Conservation (phyloP, 2,329 filamentous ascomycete species). For the Tolypocladium tundrense region DNA sequence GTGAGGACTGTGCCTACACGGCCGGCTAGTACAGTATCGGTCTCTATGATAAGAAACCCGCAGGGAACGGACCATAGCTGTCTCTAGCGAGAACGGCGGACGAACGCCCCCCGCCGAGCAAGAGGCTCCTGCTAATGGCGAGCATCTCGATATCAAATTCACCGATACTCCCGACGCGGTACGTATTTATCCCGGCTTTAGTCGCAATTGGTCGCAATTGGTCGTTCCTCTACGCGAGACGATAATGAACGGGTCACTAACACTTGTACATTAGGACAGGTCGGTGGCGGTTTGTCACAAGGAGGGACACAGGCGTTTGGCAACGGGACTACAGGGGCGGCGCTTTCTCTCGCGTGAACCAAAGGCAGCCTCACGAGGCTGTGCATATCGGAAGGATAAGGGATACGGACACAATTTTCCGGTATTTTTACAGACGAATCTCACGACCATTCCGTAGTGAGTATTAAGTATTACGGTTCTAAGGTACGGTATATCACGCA, state of each 20-base stretch:
- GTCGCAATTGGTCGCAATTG: not conserved
- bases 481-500: not conserved
- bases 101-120: slow-evolving; percentile 38
- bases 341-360: not conserved
- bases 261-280: slow-evolving; percentile 86
- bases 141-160: slow-evolving; percentile 98
- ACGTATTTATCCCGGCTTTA: slow-evolving; percentile 26
- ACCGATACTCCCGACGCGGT: slow-evolving; percentile 93
- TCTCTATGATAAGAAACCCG: not conserved
- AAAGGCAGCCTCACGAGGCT: not conserved
- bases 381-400: not conserved
- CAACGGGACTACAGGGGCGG: not conserved
- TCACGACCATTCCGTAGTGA: not conserved
- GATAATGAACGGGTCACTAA: not conserved
- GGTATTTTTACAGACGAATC: not conserved
- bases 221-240: too few species aligned
- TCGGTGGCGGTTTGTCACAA: slow-evolving; percentile 52
- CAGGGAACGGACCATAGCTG: not conserved
- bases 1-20: too few species aligned
- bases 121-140: slow-evolving; percentile 39
- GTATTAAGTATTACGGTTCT: not conserved
- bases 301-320: not conserved
- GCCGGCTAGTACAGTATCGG: not conserved
- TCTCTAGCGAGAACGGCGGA: slow-evolving; percentile 36
- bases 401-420: not conserved